phyloP scores from a whole-genome alignment of 1,139 yeast genomes.

The Zygosaccharomyces pseudobailii region DNA sequence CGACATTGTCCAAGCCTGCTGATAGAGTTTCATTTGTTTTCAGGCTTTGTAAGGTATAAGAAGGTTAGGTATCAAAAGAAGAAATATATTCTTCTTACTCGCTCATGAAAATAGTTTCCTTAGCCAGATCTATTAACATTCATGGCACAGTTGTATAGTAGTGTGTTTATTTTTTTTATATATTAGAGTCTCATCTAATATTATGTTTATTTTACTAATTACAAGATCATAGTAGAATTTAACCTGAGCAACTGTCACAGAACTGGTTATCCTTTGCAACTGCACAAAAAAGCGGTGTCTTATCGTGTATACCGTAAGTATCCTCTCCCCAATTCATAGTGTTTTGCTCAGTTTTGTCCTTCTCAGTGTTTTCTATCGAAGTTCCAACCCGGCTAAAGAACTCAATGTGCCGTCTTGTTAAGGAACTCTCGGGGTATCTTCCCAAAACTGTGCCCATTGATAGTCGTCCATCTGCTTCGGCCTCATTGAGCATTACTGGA shows the following conservation, averaged over 20 bases:
- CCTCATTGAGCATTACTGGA: conserved; percentile 1
- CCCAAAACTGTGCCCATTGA: conserved; percentile 7
- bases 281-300: conserved; percentile 11
- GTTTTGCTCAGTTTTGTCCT: background rate
- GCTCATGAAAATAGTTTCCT: conserved; percentile 10
- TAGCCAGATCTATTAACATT: conserved; percentile 6
- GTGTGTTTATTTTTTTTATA: conserved; percentile 1
- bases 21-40: conserved; percentile 12
- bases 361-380: conserved; percentile 3
- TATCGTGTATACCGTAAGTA: conserved; percentile 12
- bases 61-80: conserved; percentile 10
- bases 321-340: conserved; percentile 7
- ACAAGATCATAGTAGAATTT: background rate
- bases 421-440: conserved; percentile 7
- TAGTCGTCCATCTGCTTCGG: background rate
- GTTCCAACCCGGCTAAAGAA: conserved; percentile 6
- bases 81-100: conserved; percentile 4
- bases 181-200: conserved; percentile 2
- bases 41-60: conserved; percentile 10
- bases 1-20: conserved; percentile 5
- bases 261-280: conserved; percentile 6
- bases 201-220: conserved; percentile 5
- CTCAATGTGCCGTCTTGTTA: conserved; percentile 4
- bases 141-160: conserved; percentile 16
- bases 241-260: conserved; percentile 15